Evolutionary conservation across 2,329 filamentous ascomycete species (phyloP).

Genomic region (Didymella arachidicola): DNA sequence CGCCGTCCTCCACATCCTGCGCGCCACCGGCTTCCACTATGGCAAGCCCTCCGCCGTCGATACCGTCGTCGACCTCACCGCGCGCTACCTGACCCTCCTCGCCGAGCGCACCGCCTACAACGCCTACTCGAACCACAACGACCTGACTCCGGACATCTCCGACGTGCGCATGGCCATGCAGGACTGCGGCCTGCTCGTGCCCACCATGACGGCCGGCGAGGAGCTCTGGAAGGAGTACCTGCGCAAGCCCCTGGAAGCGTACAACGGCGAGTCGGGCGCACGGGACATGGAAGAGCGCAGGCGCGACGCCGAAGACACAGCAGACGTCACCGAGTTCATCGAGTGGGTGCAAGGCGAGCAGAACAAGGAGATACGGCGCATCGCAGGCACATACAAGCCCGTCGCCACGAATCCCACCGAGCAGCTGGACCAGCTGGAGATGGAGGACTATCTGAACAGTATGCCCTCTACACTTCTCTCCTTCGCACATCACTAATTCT

Average conservation of each 20-base stretch:
- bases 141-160: slow-evolving; percentile 69
- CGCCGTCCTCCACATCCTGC: slow-evolving; percentile 86
- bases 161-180: slow-evolving; percentile 88
- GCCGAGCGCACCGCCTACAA: slow-evolving; percentile 76
- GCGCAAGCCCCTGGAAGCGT: slow-evolving; percentile 54
- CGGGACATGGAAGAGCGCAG: slow-evolving; percentile 54
- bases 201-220: slow-evolving; percentile 71
- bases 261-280: slow-evolving; percentile 51
- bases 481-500: slow-evolving; percentile 21
- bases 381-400: slow-evolving; percentile 71
- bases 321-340: slow-evolving; percentile 79
- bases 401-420: slow-evolving; percentile 53
- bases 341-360: slow-evolving; percentile 77
- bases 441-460: slow-evolving; percentile 59
- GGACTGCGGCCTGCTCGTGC: slow-evolving; percentile 77
- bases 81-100: slow-evolving; percentile 78
- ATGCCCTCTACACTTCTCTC: not conserved
- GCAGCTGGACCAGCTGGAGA: slow-evolving; percentile 54
- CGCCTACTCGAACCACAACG: slow-evolving; percentile 73
- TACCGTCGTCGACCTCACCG: slow-evolving; percentile 84
- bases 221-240: slow-evolving; percentile 68
- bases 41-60: slow-evolving; percentile 84
- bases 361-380: slow-evolving; percentile 80
- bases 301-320: slow-evolving; percentile 73
- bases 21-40: slow-evolving; percentile 87